Base-by-base conservation (phyloP, 805 yeast genomes). In the Schwanniomyces vanrijiae region DNA sequence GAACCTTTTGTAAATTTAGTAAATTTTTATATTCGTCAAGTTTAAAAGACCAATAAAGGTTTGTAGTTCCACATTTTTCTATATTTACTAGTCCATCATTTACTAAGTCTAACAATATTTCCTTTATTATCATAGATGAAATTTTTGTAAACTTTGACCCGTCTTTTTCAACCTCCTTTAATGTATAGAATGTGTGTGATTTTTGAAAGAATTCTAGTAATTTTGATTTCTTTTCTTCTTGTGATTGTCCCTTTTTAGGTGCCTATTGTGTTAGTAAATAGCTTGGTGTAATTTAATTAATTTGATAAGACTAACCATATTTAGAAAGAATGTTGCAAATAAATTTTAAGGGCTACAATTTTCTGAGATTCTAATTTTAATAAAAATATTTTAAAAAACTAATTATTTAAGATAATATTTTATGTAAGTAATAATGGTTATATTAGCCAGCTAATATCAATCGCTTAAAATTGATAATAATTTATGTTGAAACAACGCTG, bases 61-160 rank as follows among this genome's bases (percentile, higher is more conserved):
- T 77, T 11, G 76, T 67, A 11, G 68, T 65, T 0, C 86, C 87
- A 56, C 86, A 80, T 58, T 81, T 82, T 49, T 78, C 82, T 34
- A 71, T 68, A 38, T 70, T 71, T 6, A 80, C 68, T 25, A 78
- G 53, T 20, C 69, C 75, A 44, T 81, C 86, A 51, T 79, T 83
- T 8, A 78, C 55, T 47, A 81, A 66, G 3, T 58, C 52, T 37
- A 75, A 76, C 8, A 81, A 52, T 1, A 80, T 51, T 8, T 77
- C 82, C 53, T 81, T 81, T 35, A 81, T 77, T 43, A 77, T 75
- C 79, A 80, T 79, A 0, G 80, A 56, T n/a, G 78, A 71, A 5
- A 81, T 71, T 0, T 82, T 82, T 0, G 73, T 69, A 37, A 58
- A 61, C 40, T 76, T 77, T 2, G 80, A 68, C 1, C 71, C 81